Evolutionary conservation across 1,284 basidiomycete genomes (phyloP), one percentile per base, ranked within the genome.

Genomic region (Ustilago trichophora): DNA sequence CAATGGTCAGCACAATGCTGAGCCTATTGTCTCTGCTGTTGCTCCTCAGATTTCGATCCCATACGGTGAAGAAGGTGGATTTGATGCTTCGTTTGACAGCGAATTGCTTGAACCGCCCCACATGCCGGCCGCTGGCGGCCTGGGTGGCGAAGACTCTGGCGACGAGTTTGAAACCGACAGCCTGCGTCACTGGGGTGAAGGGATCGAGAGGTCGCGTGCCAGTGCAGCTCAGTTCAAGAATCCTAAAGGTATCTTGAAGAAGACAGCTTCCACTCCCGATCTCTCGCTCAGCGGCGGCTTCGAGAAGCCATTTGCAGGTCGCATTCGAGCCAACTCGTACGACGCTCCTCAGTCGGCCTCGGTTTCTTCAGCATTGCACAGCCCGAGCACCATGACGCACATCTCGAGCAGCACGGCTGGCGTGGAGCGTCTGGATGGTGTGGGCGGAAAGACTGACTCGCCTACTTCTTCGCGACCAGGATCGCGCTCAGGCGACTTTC

Each of bases 221-320:
- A 88, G 90, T 77, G 83, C 88, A 55, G 87, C 84, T 83, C 82
- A 85, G 84, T 66, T 86, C 84, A 78, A 83, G 72, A 92, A 94
- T 7, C 84, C 88, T 37, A 91, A 87, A 82, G 90, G 93, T 31
- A 97, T 98, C 69, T 83, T 98, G 67, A 97, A 96, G 86, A 52
- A 63, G 50, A 73, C 62, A 18, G 52, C 54, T 32, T 73, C 71
- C 25, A 67, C 48, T 13, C 57, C 66, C 5, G 59, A 75, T 16
- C 53, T 70, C n/a, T 50, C 60, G 41, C 42, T 68, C 13, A 44
- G 43, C 38, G 54, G 54, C 25, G 55, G 51, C 0, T 66, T 73
- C 29, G 66, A 73, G 26, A 73, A 60, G 43, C 72, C 74, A 3
- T 81, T 77, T 43, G 70, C 73, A 38, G 69, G 64, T 2, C 77